Conservation (phyloP, 2,329 filamentous ascomycete species). For the Nannizziopsis barbatae region DNA sequence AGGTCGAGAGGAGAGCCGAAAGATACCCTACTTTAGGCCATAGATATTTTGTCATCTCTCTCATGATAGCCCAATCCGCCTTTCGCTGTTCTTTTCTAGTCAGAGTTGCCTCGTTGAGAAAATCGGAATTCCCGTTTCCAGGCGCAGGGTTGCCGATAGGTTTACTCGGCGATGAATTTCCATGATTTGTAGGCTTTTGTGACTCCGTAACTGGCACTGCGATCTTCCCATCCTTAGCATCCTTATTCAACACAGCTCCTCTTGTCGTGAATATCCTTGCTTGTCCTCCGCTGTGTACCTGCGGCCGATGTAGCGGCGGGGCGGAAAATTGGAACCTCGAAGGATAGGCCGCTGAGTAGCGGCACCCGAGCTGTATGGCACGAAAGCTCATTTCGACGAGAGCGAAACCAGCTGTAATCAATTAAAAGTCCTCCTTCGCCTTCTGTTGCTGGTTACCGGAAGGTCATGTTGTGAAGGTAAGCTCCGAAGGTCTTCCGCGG, state of each 20-base stretch:
- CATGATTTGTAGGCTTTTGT: background rate
- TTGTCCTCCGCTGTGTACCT: slow-evolving; percentile 20
- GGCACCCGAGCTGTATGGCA: slow-evolving; percentile 28
- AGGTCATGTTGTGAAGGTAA: background rate
- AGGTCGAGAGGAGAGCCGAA: slow-evolving; percentile 1
- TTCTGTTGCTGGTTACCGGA: background rate
- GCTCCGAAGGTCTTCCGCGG: background rate
- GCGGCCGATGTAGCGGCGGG: slow-evolving; percentile 16
- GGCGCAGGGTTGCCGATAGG: slow-evolving; percentile 20
- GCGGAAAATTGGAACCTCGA: slow-evolving; percentile 20
- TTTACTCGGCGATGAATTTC: slow-evolving; percentile 8
- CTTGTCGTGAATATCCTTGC: slow-evolving; percentile 24
- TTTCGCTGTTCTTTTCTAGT: slow-evolving; percentile 80
- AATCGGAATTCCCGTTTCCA: slow-evolving; percentile 40
- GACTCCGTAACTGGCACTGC: background rate
- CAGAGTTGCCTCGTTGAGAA: slow-evolving; percentile 54
- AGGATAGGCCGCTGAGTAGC: slow-evolving; percentile 21
- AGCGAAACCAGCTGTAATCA: background rate
- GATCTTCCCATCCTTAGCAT: slow-evolving; percentile 13
- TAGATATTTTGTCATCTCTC: slow-evolving; percentile 89
- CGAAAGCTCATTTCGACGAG: slow-evolving; percentile 28
- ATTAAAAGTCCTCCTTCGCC: background rate
- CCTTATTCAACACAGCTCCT: slow-evolving; percentile 18
- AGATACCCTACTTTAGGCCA: slow-evolving; percentile 64
- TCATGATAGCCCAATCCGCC: slow-evolving; percentile 97